A percentile compares a stretch with the other conserved stretches of the same genome.
These are phyloP conservation scores for Talaromyces nanjingensis DNA, from an alignment of 495 filamentous ascomycete genomes.

Conservation along the genomic window DNA sequence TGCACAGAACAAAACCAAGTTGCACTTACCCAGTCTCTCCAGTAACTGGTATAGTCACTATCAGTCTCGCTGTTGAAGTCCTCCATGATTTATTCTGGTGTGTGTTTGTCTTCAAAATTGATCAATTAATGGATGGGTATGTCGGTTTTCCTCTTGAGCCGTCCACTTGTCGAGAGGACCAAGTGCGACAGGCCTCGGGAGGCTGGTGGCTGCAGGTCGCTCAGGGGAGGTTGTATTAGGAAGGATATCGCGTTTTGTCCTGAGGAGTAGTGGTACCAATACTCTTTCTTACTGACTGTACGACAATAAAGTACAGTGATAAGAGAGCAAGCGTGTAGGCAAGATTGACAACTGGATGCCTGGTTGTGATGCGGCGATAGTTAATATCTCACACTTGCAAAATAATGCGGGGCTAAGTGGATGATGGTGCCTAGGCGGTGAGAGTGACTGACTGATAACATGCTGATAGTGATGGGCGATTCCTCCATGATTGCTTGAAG, in stretches of 20 bases:
- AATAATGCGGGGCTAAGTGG: slow-evolving; percentile 5
- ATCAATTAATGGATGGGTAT: neutral
- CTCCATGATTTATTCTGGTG: slow-evolving; percentile 53
- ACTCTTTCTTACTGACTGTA: neutral
- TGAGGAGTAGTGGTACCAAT: neutral
- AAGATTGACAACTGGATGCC: neutral
- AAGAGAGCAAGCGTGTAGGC: neutral
- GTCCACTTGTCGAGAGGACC: slow-evolving; percentile 11
- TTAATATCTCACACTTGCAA: neutral
- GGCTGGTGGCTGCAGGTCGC: slow-evolving; percentile 1
- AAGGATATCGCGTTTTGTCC: neutral
- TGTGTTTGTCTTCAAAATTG: neutral
- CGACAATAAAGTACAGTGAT: neutral
- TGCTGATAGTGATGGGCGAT: neutral
- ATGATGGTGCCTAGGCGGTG: neutral
- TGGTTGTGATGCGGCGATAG: neutral
- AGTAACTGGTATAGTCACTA: slow-evolving; percentile 98
- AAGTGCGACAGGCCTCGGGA: slow-evolving; percentile 10
- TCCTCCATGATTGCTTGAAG: neutral
- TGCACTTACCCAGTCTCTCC: slow-evolving; percentile 91
- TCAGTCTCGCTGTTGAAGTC: slow-evolving; percentile 97
- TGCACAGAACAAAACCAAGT: slow-evolving; percentile 9
- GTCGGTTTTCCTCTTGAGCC: slow-evolving; percentile 1
- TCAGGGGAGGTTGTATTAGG: neutral
- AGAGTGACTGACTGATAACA: neutral